Percentiles rank a stretch among this genome's conserved stretches.
phyloP scores from a whole-genome alignment of 768 basidiomycete species.

The Mycena crocata region DNA sequence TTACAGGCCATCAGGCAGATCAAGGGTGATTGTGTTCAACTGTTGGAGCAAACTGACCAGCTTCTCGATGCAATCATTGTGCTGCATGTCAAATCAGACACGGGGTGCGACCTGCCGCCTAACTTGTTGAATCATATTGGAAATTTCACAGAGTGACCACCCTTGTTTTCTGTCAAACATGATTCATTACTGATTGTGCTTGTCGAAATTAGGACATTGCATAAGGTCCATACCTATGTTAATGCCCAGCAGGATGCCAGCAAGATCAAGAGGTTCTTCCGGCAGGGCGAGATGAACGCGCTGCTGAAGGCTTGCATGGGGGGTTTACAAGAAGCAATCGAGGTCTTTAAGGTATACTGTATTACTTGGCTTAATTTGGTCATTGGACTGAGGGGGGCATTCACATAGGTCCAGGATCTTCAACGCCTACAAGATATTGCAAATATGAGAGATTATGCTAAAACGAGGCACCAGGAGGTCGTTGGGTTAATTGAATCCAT shows the following conservation, averaged over 20 bases:
- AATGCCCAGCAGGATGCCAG: neutral
- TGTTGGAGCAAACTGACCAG: too few species aligned
- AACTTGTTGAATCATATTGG: too few species aligned
- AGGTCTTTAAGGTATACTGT: conserved; percentile 3
- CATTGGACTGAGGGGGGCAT: neutral
- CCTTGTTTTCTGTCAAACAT: neutral
- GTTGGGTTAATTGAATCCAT: neutral
- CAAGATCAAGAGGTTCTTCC: neutral
- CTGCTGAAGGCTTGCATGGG: neutral
- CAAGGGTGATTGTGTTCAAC: too few species aligned
- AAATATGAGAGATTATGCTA: neutral
- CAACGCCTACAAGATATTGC: neutral
- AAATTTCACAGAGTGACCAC: neutral
- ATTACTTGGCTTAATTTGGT: neutral
- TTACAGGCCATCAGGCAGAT: too few species aligned
- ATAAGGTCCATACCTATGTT: conserved; percentile 4
- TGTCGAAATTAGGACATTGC: neutral
- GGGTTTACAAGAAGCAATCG: neutral
- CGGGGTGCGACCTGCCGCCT: too few species aligned
- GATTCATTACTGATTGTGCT: neutral
- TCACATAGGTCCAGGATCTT: neutral
- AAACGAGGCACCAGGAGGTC: neutral
- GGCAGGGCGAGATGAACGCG: too few species aligned
- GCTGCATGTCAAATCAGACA: too few species aligned
- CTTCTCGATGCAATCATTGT: too few species aligned